A percentile compares a stretch with the other conserved stretches of the same genome.
phyloP scores from a whole-genome alignment of 1,139 yeast species.

The Starmera stellimalicola region DNA sequence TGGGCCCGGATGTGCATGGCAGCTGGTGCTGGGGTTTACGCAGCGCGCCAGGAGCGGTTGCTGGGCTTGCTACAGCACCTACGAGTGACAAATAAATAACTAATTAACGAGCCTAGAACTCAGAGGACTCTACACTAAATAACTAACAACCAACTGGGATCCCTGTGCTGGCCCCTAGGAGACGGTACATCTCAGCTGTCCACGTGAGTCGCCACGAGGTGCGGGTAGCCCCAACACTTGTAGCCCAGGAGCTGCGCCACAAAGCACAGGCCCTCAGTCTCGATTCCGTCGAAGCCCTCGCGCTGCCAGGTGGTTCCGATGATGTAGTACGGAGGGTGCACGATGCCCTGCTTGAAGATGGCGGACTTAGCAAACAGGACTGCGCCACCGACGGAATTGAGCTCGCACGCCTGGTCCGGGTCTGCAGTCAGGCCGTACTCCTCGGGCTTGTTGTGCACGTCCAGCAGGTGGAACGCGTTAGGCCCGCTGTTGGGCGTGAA shows the following conservation, averaged over 20 bases:
- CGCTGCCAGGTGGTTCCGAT: conserved; percentile 34
- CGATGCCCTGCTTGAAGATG: conserved; percentile 34
- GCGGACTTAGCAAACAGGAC: conserved; percentile 34
- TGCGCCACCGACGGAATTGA: conserved; percentile 45
- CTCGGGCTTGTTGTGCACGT: background rate
- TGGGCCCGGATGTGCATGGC: too few species aligned
- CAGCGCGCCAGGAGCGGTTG: too few species aligned
- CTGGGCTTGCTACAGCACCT: too few species aligned
- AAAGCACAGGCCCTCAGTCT: conserved; percentile 42
- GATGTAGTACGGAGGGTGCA: conserved; percentile 35
- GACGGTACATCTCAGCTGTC: conserved; percentile 4
- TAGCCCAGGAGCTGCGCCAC: conserved; percentile 35
- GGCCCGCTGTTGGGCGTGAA: conserved; percentile 12
- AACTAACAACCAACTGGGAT: too few species aligned
- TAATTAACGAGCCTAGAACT: too few species aligned
- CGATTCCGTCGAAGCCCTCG: conserved; percentile 45
- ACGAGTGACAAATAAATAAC: too few species aligned
- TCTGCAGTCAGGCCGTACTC: background rate
- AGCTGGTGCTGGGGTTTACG: too few species aligned
- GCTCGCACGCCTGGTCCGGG: background rate
- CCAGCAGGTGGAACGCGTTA: background rate
- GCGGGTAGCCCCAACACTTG: conserved; percentile 26
- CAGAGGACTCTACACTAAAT: too few species aligned
- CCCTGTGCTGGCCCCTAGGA: too few species aligned
- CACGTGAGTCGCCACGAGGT: conserved; percentile 15